Conservation (phyloP, 257 asterid genomes). For the Ballota nigra region DNA sequence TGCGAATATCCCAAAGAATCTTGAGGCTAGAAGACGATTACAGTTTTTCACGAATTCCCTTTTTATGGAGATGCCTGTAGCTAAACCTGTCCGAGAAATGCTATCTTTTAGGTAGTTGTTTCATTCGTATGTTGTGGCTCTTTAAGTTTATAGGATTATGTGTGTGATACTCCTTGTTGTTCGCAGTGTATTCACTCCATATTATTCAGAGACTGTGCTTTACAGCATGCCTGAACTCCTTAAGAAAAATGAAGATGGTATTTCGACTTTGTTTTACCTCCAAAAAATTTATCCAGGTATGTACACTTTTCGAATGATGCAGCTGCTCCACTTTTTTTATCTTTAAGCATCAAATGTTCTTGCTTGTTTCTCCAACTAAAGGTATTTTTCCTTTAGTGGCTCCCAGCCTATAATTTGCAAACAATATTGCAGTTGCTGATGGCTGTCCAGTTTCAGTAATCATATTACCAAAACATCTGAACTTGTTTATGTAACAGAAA, state of each 20-base stretch:
- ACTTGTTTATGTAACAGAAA: neutral
- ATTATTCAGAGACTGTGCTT: conserved; percentile 92
- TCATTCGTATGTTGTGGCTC: conserved; percentile 11
- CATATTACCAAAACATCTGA: neutral
- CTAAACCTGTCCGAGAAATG: conserved; percentile 92
- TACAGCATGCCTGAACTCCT: conserved; percentile 96
- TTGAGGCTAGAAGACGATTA: conserved; percentile 90
- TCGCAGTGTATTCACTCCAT: conserved; percentile 96
- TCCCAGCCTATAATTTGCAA: neutral
- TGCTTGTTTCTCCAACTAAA: neutral
- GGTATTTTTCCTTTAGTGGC: neutral
- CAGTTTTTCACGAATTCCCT: conserved; percentile 93
- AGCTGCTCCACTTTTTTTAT: conserved; percentile 15
- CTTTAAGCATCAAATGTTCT: neutral
- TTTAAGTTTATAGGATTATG: neutral
- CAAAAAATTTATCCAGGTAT: conserved; percentile 97
- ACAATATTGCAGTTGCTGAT: neutral
- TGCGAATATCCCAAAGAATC: conserved; percentile 80
- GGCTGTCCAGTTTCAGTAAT: neutral
- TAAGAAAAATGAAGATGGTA: conserved; percentile 95
- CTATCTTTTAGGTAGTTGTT: conserved; percentile 69
- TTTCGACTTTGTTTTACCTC: conserved; percentile 92
- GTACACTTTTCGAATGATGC: conserved; percentile 11
- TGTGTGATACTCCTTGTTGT: conserved; percentile 4
- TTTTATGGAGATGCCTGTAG: conserved; percentile 93